Evolutionary conservation across 2,329 filamentous ascomycete species (phyloP), one percentile per base, ranked within the genome.

Genomic region (Botrytis medusae): DNA sequence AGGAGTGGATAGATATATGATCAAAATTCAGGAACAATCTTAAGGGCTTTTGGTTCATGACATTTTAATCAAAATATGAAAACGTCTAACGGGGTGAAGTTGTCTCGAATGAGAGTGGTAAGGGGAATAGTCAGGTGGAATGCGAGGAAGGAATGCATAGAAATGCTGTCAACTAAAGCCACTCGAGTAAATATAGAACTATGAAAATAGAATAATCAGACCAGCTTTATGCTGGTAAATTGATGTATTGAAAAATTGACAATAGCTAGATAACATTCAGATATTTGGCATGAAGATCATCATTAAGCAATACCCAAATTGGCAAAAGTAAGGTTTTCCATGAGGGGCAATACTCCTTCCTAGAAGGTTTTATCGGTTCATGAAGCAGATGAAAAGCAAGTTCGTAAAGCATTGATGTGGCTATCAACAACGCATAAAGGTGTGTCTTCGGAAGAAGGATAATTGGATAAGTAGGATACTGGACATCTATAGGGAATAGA

Each of bases 171-270:
- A 63, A 44, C 37, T 22, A 5, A 63, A 63, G 37, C 34, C 14
- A 32, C n/a, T 57, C 51, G 12, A 57, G 51, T 57, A 32, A 29
- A 57, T 29, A 63, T 65, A 48, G 29, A 48, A 34, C 44, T 48
- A 65, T 65, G n/a, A 34, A 65, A 65, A 65, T 65, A 65, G n/a
- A 65, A 48, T 34, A 25, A 48, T 25, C 29, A 65, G 63, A 65
- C 42, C n/a, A 46, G 63, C 29, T 48, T 25, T 65, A 48, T 65
- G 63, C 29, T 65, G 42, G 44, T n/a, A 37, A 65, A 48, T 48
- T 48, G 42, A 37, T 9, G 25, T 65, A 48, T 65, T 48, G 63
- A 65, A 25, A 48, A 34, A 14, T 48, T 22, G 18, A 22, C 37
- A 48, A 29, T 32, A 48, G 44, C 29, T 65, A 34, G 44, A 48